These are phyloP conservation scores for Teunomyces gatunensis DNA, from an alignment of 805 yeast genomes.

Conservation along the genomic window DNA sequence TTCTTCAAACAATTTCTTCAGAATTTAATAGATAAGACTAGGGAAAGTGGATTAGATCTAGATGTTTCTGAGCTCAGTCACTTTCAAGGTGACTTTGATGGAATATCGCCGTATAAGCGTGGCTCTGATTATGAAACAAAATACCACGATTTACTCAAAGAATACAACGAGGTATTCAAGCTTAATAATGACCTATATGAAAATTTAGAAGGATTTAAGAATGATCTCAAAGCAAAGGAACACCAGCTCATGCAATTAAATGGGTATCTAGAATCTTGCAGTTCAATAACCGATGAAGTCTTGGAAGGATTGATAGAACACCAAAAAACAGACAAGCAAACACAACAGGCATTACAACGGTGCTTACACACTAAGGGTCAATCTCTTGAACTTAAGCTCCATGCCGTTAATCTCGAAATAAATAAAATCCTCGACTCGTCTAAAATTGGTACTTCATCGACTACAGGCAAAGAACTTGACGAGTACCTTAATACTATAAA, in stretches of 20 bases:
- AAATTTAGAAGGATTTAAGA: constrained; percentile 34
- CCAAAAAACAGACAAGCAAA: constrained; percentile 13
- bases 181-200: constrained; percentile 39
- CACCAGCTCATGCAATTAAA: constrained; percentile 13
- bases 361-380: constrained; percentile 14
- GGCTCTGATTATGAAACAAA: constrained; percentile 17
- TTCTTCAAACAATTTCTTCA: constrained; percentile 41
- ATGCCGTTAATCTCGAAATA: constrained; percentile 20
- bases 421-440: constrained; percentile 8
- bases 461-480: constrained; percentile 9
- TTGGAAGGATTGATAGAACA: constrained; percentile 17
- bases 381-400: constrained; percentile 22
- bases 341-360: constrained; percentile 15
- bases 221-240: constrained; percentile 30
- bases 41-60: constrained; percentile 5
- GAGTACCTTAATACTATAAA: constrained; percentile 17
- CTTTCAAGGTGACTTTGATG: constrained; percentile 17
- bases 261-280: constrained; percentile 12
- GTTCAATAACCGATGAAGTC: constrained; percentile 18
- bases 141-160: constrained; percentile 18
- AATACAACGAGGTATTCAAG: constrained; percentile 33
- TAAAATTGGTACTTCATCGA: constrained; percentile 13
- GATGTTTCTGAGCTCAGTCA: constrained; percentile 19
- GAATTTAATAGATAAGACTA: constrained; percentile 22
- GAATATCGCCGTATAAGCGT: constrained; percentile 10